Conservation (phyloP, 495 filamentous ascomycete genomes). For the Penicillium arizonense region DNA sequence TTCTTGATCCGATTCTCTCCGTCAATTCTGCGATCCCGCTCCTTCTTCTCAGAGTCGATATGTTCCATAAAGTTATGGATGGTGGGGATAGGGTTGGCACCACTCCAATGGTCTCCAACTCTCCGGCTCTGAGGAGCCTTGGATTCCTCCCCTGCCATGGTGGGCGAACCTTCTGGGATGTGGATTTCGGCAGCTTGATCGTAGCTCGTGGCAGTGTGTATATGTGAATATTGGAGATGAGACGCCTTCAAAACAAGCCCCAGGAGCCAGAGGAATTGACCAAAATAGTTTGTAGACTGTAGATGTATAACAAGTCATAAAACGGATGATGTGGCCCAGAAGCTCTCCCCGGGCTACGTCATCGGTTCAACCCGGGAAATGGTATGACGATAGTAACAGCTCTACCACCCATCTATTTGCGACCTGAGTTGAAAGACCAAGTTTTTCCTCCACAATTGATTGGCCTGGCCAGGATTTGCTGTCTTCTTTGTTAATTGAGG, state of each 20-base stretch:
- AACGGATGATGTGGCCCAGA: background rate
- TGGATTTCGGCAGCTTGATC: background rate
- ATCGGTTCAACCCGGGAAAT: constrained; percentile 22
- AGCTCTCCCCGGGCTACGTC: constrained; percentile 20
- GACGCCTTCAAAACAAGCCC: constrained; percentile 2
- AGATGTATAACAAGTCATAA: background rate
- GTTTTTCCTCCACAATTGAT: constrained; percentile 10
- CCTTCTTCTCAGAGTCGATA: constrained; percentile 74
- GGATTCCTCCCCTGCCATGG: constrained; percentile 20
- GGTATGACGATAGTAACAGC: constrained; percentile 18
- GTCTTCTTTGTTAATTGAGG: background rate
- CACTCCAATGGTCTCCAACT: constrained; percentile 45
- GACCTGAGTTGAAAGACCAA: background rate
- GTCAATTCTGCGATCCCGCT: constrained; percentile 68
- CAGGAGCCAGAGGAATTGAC: background rate
- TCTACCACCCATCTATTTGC: constrained; percentile 10
- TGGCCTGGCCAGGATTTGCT: constrained; percentile 3
- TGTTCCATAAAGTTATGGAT: constrained; percentile 79
- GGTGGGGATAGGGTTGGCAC: constrained; percentile 74
- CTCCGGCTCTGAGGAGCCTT: constrained; percentile 26
- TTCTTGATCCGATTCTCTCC: constrained; percentile 41
- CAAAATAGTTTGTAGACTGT: background rate
- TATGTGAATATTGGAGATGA: background rate
- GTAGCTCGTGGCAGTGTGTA: background rate
- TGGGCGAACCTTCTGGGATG: background rate